Evolutionary conservation across 2,329 filamentous ascomycete genomes (phyloP), one percentile per base, ranked within the genome.

Genomic region (Tolypocladium ovalisporum): DNA sequence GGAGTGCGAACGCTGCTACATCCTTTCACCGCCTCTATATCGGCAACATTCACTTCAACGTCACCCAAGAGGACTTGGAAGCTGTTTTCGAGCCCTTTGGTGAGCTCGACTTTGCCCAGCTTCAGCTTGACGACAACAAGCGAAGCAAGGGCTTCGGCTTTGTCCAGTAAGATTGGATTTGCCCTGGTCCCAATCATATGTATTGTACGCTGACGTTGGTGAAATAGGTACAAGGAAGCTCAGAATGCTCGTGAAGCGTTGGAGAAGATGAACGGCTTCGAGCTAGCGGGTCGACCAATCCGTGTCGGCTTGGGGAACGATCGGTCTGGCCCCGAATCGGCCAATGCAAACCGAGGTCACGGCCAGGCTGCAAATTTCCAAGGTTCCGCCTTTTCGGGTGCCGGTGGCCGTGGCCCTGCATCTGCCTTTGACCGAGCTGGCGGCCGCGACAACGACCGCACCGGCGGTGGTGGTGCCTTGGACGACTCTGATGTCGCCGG

Each of bases 231-330:
- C 75, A 87, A 88, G 68, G 89, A 97, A 69, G 91, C 93, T 59
- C 84, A 85, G 62, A 86, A 97, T 74, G 94, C 94, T 69, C 90
- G 93, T 70, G 90, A 96, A 73, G 95, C 94, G 61, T 80, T 99
- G 62, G 91, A 97, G 74, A 96, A 97, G 76, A 97, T 99, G 93
- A 99, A 99, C 75, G 92, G 93, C 63, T 99, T 97, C 77, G 94
- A 97, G 76, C 86, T 99, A 66, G 94, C 94, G 68, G 92, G 92
- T 75, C 92, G 94, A 71, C 91, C 92, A 62, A 97, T 99, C 73
- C 91, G 94, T 71, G 95, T 99, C 74, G 94, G 94, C 75, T 90
- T 99, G 78, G 94, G 94, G 76, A 99, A 97, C 79, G 94, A 99
- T 89, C 97, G 97, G 84, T 97, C 97, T 77, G 97, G 92, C 75